phyloP scores from a whole-genome alignment of 805 yeast species.

The Yamadazyma ubonensis region DNA sequence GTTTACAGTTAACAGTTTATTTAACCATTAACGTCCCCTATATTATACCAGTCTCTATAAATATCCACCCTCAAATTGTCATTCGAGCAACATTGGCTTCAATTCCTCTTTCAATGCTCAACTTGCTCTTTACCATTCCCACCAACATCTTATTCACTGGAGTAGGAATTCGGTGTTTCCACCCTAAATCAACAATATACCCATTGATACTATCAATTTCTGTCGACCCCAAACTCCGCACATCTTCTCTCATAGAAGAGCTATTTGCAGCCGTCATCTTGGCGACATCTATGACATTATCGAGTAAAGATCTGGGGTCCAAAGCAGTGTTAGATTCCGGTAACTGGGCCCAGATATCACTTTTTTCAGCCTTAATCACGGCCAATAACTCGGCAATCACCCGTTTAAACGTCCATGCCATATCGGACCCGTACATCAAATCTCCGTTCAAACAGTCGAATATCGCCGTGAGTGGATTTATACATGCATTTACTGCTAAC shows the following conservation, averaged over 20 bases:
- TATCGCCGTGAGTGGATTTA: slow-evolving; percentile 80
- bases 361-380: slow-evolving; percentile 36
- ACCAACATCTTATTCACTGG: slow-evolving; percentile 48
- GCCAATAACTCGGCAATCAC: slow-evolving; percentile 48
- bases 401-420: slow-evolving; percentile 32
- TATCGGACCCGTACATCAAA: slow-evolving; percentile 43
- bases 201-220: slow-evolving; percentile 89
- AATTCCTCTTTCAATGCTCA: slow-evolving; percentile 23
- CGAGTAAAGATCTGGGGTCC: slow-evolving; percentile 33
- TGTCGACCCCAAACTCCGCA: slow-evolving; percentile 51
- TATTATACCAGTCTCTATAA: too few relatives aligned
- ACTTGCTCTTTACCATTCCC: slow-evolving; percentile 43
- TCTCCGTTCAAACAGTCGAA: slow-evolving; percentile 79
- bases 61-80: too few relatives aligned
- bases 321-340: slow-evolving; percentile 32
- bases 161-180: slow-evolving; percentile 40
- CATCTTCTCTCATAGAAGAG: slow-evolving; percentile 73
- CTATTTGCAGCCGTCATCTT: slow-evolving; percentile 53
- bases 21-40: too few relatives aligned
- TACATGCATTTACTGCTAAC: slow-evolving; percentile 74
- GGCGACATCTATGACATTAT: slow-evolving; percentile 29
- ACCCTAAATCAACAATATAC: slow-evolving; percentile 59
- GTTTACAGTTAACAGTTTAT: too few relatives aligned
- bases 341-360: slow-evolving; percentile 21
- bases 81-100: not conserved